phyloP scores from a whole-genome alignment of 108 stramenopile genomes.

The Cyclostephanos invisitatus region DNA sequence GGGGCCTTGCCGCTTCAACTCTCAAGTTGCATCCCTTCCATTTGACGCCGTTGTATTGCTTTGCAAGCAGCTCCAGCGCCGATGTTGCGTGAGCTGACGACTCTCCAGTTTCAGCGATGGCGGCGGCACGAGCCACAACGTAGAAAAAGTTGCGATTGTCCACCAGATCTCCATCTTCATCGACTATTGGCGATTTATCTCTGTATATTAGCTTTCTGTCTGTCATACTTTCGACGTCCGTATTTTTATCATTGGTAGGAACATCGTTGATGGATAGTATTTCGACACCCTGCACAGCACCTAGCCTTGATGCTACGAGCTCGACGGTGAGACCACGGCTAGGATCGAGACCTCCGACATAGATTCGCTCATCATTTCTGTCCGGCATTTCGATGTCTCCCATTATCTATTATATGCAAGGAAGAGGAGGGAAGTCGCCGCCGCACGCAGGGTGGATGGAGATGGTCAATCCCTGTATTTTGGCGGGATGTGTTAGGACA shows the following conservation, averaged over 20 bases:
- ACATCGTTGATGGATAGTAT: constrained; percentile 42
- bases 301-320: constrained; percentile 58
- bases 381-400: background rate
- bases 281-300: constrained; percentile 34
- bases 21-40: constrained; percentile 82
- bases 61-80: constrained; percentile 57
- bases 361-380: constrained; percentile 62
- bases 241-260: constrained; percentile 19
- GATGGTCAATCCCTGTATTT: no score
- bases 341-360: constrained; percentile 81
- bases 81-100: constrained; percentile 6
- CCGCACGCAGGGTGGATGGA: no score
- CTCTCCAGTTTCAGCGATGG: constrained; percentile 20
- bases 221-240: constrained; percentile 30
- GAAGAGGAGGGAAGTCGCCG: no score
- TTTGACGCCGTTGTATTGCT: constrained; percentile 80
- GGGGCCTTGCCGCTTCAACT: constrained; percentile 69
- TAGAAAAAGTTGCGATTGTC: constrained; percentile 44
- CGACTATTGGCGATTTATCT: constrained; percentile 7
- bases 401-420: no score
- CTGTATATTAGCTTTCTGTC: constrained; percentile 19
- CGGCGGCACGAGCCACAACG: constrained; percentile 27
- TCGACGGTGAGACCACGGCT: constrained; percentile 57
- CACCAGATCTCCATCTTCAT: constrained; percentile 28
- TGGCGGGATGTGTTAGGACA: no score